Evolutionary conservation across 83 land plant species (phyloP), one percentile per base, ranked within the genome.

Genomic region (Diphasiastrum complanatum): DNA sequence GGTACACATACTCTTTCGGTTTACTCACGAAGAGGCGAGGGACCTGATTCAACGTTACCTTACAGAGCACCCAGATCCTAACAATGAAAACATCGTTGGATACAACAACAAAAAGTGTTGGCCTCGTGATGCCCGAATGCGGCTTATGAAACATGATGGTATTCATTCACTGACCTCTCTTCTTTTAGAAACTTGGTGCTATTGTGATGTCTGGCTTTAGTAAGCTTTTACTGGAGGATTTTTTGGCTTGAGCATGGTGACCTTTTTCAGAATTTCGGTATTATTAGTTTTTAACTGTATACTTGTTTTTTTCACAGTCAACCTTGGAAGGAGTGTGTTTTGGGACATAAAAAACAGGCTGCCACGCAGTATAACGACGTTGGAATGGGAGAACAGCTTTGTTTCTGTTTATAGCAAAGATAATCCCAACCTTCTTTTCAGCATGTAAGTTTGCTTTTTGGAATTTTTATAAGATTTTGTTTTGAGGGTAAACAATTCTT

Each of bases 341-440:
- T 93, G 99, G 99, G 96, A 93, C 67, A 88, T 93, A 77, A 93
- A 93, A 79, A 93, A 93, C 47, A 81, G 99, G 43, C 84, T 93
- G 48, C 99, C 96, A 26, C 69, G 96, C 31, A 93, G 99, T 66
- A 85, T 93, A 36, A 93, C 99, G 20, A 93, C 96, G 4, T 73
- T 93, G 63, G 99, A 93, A 63, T 93, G 99, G 99, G 99, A 93
- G 67, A 89, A 89, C 73, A 80, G 91, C 65, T 93, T 93, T 74
- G 95, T 88, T 8, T 93, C 99, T 60, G 99, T 89, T n/a, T 93
- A 93, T 72, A 93, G 99, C 89, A 93, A 93, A 73, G 99, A 93
- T 71, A 93, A 93, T 61, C 99, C 99, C 8, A 93, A 93, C 47
- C 60, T 93, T 50, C 96, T 93, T 47, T 92, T 93, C 63, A 93